Base-by-base conservation (phyloP, 2,329 filamentous ascomycete species). In the Epichloe elymi region DNA sequence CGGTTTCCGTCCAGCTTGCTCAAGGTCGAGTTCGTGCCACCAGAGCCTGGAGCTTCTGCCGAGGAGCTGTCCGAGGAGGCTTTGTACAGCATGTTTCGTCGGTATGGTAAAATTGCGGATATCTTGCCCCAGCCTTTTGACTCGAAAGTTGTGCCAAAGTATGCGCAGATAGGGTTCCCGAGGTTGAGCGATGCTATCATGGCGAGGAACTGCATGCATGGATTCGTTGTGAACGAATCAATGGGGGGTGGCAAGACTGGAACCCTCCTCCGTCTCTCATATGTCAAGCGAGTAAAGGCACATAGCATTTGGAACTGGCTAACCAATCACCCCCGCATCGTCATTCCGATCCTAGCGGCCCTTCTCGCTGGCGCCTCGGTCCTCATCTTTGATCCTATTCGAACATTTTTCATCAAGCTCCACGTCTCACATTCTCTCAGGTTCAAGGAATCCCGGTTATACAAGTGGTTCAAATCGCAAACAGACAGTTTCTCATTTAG, bases 121-220 rank as follows among this genome's bases (percentile, higher is more conserved):
- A 96, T 98, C 53, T 74, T 79, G 2, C 78, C 83, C 1, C 88
- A 96, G 62, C 80, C 88, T 0, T 82, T 84, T 3, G 90, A 95
- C 61, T 95, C 89, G 11, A 96, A 96, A 65, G 73, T 88, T 2
- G 61, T 86, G 3, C 91, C 93, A 0, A 83, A 82, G 59, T 95
- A 81, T 65, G 89, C 90, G 0, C 79, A 82, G 49, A 67, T 97
- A 20, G 86, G 89, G 61, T 97, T 93, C 60, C 74, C 79, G 1
- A 74, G 78, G 7, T 74, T 86, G 14, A 78, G 86, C 37, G 84
- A 86, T 60, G 85, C 89, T 6, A 85, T 94, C 51, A 88, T 93
- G 80, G 89, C 90, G 0, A 84, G 87, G 59, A 95, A 95, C 60
- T 97, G 91, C 61, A 76, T 96, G 69, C 93, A 98, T 64, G 90